Percentiles rank a stretch among this genome's conserved stretches.
Evolutionary conservation across 1,139 yeast genomes (phyloP).

Genomic region (Hyphopichia pseudoburtonii): DNA sequence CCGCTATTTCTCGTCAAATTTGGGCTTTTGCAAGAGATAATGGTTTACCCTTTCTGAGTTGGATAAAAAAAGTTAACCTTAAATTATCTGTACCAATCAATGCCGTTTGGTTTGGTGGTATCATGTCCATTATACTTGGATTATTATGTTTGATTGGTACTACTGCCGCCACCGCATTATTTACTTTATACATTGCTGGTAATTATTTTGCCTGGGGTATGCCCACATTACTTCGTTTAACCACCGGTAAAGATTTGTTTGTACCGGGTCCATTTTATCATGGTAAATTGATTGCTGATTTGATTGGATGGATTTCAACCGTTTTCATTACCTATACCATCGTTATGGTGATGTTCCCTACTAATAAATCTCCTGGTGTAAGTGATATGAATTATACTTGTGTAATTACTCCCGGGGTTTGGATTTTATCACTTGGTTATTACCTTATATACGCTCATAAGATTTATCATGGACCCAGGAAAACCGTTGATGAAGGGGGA

Average conservation of each 20-base stretch:
- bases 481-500: conserved; percentile 23
- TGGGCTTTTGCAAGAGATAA: conserved; percentile 21
- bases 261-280: conserved; percentile 60
- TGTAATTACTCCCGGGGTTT: conserved; percentile 47
- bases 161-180: conserved; percentile 58
- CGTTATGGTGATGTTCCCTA: conserved; percentile 49
- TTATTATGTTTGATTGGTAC: conserved; percentile 53
- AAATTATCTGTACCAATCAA: conserved; percentile 53
- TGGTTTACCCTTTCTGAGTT: conserved; percentile 28
- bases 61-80: conserved; percentile 49
- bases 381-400: conserved; percentile 60
- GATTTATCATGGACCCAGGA: conserved; percentile 50
- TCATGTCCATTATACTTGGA: conserved; percentile 45
- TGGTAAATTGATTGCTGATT: conserved; percentile 46
- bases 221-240: conserved; percentile 52
- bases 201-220: conserved; percentile 60
- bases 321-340: conserved; percentile 37
- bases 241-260: conserved; percentile 47
- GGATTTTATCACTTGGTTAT: conserved; percentile 43
- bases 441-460: conserved; percentile 48
- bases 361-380: conserved; percentile 30
- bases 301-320: conserved; percentile 40
- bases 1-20: conserved; percentile 18
- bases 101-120: conserved; percentile 51
- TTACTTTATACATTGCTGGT: conserved; percentile 60